phyloP scores from a whole-genome alignment of 2,329 filamentous ascomycete genomes.

The Pseudogymnoascus sp. region DNA sequence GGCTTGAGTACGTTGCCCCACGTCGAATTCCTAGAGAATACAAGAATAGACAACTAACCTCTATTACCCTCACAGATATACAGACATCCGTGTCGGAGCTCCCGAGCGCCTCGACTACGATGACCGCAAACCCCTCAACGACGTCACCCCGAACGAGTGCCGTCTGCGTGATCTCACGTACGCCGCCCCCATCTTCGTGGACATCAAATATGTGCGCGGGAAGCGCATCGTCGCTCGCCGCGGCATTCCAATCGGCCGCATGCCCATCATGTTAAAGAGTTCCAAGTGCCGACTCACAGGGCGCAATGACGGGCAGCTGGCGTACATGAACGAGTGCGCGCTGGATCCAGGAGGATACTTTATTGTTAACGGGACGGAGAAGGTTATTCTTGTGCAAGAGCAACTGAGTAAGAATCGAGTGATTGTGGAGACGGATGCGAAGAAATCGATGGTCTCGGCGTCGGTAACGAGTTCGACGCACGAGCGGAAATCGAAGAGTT shows the following conservation, averaged over 20 bases:
- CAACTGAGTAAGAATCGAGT: conserved; percentile 98
- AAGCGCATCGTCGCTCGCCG: conserved; percentile 67
- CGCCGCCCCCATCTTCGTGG: conserved; percentile 85
- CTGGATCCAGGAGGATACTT: conserved; percentile 97
- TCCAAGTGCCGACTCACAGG: conserved; percentile 82
- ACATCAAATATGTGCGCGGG: conserved; percentile 83
- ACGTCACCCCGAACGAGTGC: conserved; percentile 93
- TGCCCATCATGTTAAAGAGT: conserved; percentile 96
- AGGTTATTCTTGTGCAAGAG: conserved; percentile 97
- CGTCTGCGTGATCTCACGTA: conserved; percentile 97
- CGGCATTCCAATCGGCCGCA: conserved; percentile 74
- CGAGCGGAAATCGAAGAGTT: conserved; percentile 96
- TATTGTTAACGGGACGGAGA: conserved; percentile 94
- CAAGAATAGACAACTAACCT: conserved; percentile 11
- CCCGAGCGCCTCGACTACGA: conserved; percentile 75
- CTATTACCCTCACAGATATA: conserved; percentile 43
- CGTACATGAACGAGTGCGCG: conserved; percentile 86
- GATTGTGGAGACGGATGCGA: conserved; percentile 87
- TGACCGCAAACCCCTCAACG: conserved; percentile 60
- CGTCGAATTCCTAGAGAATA: background rate
- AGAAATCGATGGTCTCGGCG: conserved; percentile 89
- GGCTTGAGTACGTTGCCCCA: conserved; percentile 55
- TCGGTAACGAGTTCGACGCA: conserved; percentile 97
- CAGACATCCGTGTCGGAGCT: conserved; percentile 77
- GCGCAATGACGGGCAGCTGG: conserved; percentile 83